These are phyloP conservation scores for Fistulinella prunicolor DNA, from an alignment of 768 basidiomycete species.

Conservation along the genomic window DNA sequence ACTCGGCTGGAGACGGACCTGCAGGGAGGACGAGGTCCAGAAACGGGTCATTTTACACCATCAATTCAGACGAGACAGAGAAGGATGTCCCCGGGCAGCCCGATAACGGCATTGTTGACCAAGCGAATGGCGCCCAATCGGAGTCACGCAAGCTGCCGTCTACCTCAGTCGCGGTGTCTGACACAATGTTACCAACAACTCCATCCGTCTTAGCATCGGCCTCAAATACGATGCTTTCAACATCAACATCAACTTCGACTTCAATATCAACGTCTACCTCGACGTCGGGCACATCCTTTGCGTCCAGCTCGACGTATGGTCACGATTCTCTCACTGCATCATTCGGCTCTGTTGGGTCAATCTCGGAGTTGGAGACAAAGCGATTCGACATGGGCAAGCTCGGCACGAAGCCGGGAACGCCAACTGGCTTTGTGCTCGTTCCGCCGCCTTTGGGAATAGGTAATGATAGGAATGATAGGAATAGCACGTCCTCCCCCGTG, in stretches of 20 bases:
- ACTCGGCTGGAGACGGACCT: slow-evolving; percentile 10
- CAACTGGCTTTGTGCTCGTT: slow-evolving; percentile 20
- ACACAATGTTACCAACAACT: neutral
- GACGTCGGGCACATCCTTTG: slow-evolving; percentile 10
- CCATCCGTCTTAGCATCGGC: neutral
- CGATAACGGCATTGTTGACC: slow-evolving; percentile 8
- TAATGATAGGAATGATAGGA: neutral
- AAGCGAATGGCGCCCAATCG: slow-evolving; percentile 3
- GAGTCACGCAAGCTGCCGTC: neutral
- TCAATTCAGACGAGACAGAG: slow-evolving; percentile 16
- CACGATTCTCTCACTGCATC: slow-evolving; percentile 10
- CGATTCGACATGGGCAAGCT: slow-evolving; percentile 17
- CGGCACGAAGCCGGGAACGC: slow-evolving; percentile 1
- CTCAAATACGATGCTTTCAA: slow-evolving; percentile 4
- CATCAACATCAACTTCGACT: slow-evolving; percentile 14
- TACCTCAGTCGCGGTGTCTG: slow-evolving; percentile 6
- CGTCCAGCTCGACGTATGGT: slow-evolving; percentile 16
- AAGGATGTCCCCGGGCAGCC: slow-evolving; percentile 9
- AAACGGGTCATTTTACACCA: slow-evolving; percentile 14
- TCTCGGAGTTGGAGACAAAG: slow-evolving; percentile 21
- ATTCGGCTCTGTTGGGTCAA: slow-evolving; percentile 18
- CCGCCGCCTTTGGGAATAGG: slow-evolving; percentile 25
- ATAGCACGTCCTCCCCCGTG: neutral
- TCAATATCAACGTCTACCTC: slow-evolving; percentile 17
- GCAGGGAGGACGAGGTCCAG: slow-evolving; percentile 5